These are phyloP conservation scores for Fibroporia radiculosa DNA, from an alignment of 768 basidiomycete species.

Conservation along the genomic window DNA sequence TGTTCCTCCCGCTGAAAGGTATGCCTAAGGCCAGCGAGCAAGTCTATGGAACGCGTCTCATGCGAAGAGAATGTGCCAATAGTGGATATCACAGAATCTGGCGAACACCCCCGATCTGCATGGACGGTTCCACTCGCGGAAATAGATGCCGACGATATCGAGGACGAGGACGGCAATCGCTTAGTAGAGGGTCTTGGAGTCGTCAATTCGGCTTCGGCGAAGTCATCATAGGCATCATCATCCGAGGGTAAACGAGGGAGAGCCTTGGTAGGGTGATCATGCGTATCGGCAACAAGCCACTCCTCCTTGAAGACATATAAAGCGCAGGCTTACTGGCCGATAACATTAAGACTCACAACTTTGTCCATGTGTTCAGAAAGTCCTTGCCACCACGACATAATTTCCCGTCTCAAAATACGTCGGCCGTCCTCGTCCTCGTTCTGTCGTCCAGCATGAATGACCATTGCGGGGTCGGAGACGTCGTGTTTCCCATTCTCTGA, in stretches of 20 bases:
- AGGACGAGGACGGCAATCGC: slow-evolving; percentile 15
- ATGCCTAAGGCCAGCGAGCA: slow-evolving; percentile 43
- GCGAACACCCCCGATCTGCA: neutral
- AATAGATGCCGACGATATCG: slow-evolving; percentile 16
- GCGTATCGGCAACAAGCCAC: slow-evolving; percentile 19
- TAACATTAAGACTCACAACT: slow-evolving; percentile 33
- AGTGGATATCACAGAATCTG: slow-evolving; percentile 5
- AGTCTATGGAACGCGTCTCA: slow-evolving; percentile 25
- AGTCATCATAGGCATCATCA: slow-evolving; percentile 39
- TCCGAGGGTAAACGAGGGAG: slow-evolving; percentile 53
- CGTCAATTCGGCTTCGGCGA: slow-evolving; percentile 12
- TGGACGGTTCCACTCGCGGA: no score
- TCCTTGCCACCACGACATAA: slow-evolving; percentile 60
- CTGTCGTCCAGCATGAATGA: slow-evolving; percentile 4
- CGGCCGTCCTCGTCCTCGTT: slow-evolving; percentile 29
- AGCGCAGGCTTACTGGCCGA: neutral
- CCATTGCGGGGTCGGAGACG: neutral
- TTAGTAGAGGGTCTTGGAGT: slow-evolving; percentile 16
- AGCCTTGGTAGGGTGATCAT: slow-evolving; percentile 32
- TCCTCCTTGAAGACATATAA: slow-evolving; percentile 32
- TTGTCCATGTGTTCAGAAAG: slow-evolving; percentile 53
- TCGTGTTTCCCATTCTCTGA: slow-evolving; percentile 6
- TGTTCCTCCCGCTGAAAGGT: slow-evolving; percentile 56
- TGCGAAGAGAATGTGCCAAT: slow-evolving; percentile 3
- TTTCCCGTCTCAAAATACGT: slow-evolving; percentile 47